Percentiles rank a stretch among this genome's conserved stretches.
phyloP scores from a whole-genome alignment of 176 grass and related monocot genomes.

The Cenchrus americanus region DNA sequence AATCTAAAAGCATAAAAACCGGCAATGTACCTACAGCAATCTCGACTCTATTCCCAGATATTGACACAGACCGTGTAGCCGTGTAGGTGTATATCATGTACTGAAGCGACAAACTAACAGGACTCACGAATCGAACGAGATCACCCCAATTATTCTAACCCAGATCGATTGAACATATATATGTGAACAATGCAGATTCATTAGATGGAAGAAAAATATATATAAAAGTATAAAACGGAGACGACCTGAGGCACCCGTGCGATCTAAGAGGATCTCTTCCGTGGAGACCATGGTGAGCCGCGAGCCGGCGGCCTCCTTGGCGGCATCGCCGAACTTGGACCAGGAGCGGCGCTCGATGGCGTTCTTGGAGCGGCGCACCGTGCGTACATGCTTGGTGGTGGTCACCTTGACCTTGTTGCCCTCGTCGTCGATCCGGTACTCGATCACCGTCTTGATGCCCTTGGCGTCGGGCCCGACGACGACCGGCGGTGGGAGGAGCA shows the following conservation, averaged over 20 bases:
- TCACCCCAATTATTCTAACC: no score
- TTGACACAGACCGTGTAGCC: neutral
- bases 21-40: no score
- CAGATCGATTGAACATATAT: no score
- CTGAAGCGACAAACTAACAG: neutral
- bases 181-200: neutral
- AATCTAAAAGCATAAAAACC: neutral
- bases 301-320: constrained; percentile 59
- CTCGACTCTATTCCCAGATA: neutral
- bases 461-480: constrained; percentile 76
- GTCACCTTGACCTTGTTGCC: constrained; percentile 84
- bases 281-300: constrained; percentile 91
- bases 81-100: no score
- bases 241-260: constrained; percentile 66
- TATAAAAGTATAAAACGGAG: neutral
- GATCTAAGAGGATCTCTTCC: constrained; percentile 81
- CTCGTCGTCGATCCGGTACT: constrained; percentile 75
- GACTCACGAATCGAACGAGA: no score
- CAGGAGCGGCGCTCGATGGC: constrained; percentile 76
- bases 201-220: neutral
- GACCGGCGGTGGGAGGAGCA: constrained; percentile 68
- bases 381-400: constrained; percentile 75
- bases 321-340: constrained; percentile 81
- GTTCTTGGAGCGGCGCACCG: constrained; percentile 60
- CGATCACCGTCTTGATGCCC: constrained; percentile 69